Evolutionary conservation across 2,329 filamentous ascomycete species (phyloP).

Genomic region (Lizonia empirigonia): DNA sequence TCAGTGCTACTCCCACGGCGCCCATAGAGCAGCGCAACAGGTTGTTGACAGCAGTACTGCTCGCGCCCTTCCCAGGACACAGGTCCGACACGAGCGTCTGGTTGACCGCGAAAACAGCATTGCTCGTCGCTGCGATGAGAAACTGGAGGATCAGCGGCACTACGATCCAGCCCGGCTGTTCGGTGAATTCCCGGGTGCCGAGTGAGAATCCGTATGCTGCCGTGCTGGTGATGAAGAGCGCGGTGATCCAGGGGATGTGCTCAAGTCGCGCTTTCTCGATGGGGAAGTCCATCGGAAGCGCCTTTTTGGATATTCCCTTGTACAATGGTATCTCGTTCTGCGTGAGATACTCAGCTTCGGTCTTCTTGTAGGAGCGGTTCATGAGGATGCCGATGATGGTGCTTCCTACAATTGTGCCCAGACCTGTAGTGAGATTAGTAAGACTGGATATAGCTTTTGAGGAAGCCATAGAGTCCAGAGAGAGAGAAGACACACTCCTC

Average conservation of each 20-base stretch:
- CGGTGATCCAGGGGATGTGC: neutral
- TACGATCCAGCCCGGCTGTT: slow-evolving; percentile 18
- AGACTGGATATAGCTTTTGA: neutral
- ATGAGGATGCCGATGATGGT: slow-evolving; percentile 52
- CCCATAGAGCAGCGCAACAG: slow-evolving; percentile 66
- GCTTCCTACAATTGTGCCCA: slow-evolving; percentile 52
- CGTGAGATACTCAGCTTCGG: slow-evolving; percentile 43
- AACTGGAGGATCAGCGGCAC: slow-evolving; percentile 29
- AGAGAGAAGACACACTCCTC: no score
- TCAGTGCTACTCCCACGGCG: slow-evolving; percentile 63
- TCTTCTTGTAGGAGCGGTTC: slow-evolving; percentile 48
- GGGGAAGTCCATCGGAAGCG: neutral
- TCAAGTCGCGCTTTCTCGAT: neutral
- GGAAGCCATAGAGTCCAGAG: no score
- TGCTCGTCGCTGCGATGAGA: slow-evolving; percentile 43
- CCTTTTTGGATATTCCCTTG: no score
- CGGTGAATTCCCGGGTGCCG: slow-evolving; percentile 35
- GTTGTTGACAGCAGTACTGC: slow-evolving; percentile 68
- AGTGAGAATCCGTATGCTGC: slow-evolving; percentile 21
- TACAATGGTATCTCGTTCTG: neutral
- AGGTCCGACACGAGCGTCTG: slow-evolving; percentile 68
- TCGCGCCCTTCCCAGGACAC: slow-evolving; percentile 65
- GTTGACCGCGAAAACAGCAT: slow-evolving; percentile 58
- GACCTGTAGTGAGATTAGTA: slow-evolving; percentile 19
- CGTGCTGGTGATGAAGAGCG: neutral